These are phyloP conservation scores for Metschnikowia vanudenii DNA, from an alignment of 805 yeast species.

Conservation along the genomic window DNA sequence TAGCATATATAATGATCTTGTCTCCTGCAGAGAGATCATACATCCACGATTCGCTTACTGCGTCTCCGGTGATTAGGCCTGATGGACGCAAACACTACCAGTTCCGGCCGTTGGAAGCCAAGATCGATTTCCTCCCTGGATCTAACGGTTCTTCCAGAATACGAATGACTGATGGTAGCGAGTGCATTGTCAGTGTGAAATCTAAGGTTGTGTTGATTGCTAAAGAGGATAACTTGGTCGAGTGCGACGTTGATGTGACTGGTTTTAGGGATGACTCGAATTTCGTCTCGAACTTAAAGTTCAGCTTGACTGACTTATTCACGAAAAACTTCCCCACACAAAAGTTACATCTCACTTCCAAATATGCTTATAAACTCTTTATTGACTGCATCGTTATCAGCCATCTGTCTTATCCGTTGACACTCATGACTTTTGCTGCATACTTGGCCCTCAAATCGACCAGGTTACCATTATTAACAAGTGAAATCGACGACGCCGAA, in stretches of 20 bases:
- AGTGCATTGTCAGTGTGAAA: slow-evolving; percentile 89
- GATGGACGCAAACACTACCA: slow-evolving; percentile 77
- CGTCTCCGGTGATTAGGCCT: slow-evolving; percentile 67
- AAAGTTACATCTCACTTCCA: slow-evolving; percentile 62
- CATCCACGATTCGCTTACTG: slow-evolving; percentile 66
- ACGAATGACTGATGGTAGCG: slow-evolving; percentile 84
- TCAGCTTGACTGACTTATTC: slow-evolving; percentile 56
- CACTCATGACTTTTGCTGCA: slow-evolving; percentile 73
- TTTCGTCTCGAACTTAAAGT: slow-evolving; percentile 60
- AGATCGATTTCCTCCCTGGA: slow-evolving; percentile 74
- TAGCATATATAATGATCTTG: slow-evolving; percentile 47
- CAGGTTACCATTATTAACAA: slow-evolving; percentile 65
- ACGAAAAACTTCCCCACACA: slow-evolving; percentile 51
- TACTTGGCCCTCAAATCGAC: slow-evolving; percentile 82
- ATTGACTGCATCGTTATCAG: slow-evolving; percentile 81
- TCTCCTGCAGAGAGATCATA: slow-evolving; percentile 78
- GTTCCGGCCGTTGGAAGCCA: slow-evolving; percentile 83
- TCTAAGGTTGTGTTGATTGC: slow-evolving; percentile 62
- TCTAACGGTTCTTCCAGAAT: slow-evolving; percentile 93
- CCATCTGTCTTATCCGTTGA: slow-evolving; percentile 75
- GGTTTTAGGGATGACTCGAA: slow-evolving; percentile 80
- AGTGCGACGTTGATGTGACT: slow-evolving; percentile 77
- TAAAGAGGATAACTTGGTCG: slow-evolving; percentile 50
- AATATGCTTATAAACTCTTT: slow-evolving; percentile 71
- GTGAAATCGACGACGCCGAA: slow-evolving; percentile 61